phyloP scores from a whole-genome alignment of 2,329 filamentous ascomycete species.

The Neofusicoccum kwambonambiense region DNA sequence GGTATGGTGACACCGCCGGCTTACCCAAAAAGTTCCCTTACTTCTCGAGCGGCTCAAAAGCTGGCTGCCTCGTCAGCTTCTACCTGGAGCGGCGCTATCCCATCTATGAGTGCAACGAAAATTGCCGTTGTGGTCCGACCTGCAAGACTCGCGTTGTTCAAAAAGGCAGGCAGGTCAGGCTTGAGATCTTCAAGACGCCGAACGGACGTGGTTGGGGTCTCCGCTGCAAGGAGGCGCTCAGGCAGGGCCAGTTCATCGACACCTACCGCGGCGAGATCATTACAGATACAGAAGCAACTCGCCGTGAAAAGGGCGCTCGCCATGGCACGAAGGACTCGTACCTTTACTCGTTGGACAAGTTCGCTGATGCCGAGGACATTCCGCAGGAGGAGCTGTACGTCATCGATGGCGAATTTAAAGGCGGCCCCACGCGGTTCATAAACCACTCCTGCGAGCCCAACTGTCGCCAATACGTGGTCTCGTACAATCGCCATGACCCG shows the following conservation, averaged over 20 bases:
- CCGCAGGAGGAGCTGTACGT: slow-evolving; percentile 42
- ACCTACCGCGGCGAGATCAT: slow-evolving; percentile 67
- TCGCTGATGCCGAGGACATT: slow-evolving; percentile 60
- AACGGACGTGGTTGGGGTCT: slow-evolving; percentile 75
- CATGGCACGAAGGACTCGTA: slow-evolving; percentile 66
- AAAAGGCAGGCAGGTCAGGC: slow-evolving; percentile 65
- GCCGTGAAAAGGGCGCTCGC: slow-evolving; percentile 51
- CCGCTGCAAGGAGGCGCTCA: slow-evolving; percentile 62
- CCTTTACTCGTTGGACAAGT: slow-evolving; percentile 80
- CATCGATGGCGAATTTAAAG: slow-evolving; percentile 69
- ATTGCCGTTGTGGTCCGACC: slow-evolving; percentile 61
- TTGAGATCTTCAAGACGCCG: slow-evolving; percentile 74
- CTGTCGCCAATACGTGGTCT: slow-evolving; percentile 74
- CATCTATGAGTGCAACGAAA: slow-evolving; percentile 78
- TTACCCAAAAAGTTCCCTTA: slow-evolving; percentile 63
- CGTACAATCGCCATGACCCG: slow-evolving; percentile 73
- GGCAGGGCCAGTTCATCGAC: slow-evolving; percentile 75
- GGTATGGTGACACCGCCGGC: slow-evolving; percentile 29
- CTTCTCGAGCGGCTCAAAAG: slow-evolving; percentile 33
- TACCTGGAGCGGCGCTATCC: slow-evolving; percentile 47
- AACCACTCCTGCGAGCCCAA: slow-evolving; percentile 83
- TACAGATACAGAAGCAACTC: slow-evolving; percentile 58
- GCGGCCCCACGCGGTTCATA: slow-evolving; percentile 76
- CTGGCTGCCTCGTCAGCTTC: slow-evolving; percentile 37
- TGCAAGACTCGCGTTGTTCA: slow-evolving; percentile 79